Conservation (phyloP, 805 yeast species). For the Blastobotrys robertii region DNA sequence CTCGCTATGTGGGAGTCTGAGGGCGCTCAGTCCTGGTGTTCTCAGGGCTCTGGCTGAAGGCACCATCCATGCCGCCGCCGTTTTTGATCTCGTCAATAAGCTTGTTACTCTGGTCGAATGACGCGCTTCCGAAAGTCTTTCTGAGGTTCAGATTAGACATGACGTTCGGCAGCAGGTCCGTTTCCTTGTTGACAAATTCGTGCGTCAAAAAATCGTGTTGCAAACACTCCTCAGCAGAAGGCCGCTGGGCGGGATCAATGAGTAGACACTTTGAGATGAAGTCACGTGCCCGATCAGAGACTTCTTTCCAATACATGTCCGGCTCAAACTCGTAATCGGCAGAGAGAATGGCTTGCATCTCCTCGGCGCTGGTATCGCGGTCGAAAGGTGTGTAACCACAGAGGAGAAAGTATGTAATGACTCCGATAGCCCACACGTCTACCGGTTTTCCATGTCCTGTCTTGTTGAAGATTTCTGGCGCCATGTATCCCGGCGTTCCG, state of each 20-base stretch:
- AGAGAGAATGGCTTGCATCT: conserved; percentile 47
- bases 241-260: conserved; percentile 37
- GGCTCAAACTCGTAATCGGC: conserved; percentile 58
- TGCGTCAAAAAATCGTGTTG: conserved; percentile 35
- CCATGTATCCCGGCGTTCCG: conserved; percentile 69
- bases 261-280: conserved; percentile 47
- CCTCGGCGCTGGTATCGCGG: conserved; percentile 60
- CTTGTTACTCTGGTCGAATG: conserved; percentile 5
- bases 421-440: conserved; percentile 74
- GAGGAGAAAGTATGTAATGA: conserved; percentile 56
- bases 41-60: conserved; percentile 24
- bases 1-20: too few species aligned
- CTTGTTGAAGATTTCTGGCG: conserved; percentile 54
- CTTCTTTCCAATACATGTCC: conserved; percentile 44
- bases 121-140: conserved; percentile 5
- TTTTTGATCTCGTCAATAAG: conserved; percentile 9
- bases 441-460: conserved; percentile 50
- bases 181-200: conserved; percentile 9
- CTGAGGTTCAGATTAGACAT: conserved; percentile 17
- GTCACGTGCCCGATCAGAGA: conserved; percentile 44
- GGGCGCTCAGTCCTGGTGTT: conserved; percentile 8
- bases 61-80: conserved; percentile 27
- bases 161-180: conserved; percentile 27
- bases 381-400: conserved; percentile 74
- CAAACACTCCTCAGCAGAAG: conserved; percentile 36